Percentiles rank a stretch among this genome's conserved stretches.
phyloP scores from a whole-genome alignment of 495 filamentous ascomycete genomes.

The Staphylotrichum tortipilum region DNA sequence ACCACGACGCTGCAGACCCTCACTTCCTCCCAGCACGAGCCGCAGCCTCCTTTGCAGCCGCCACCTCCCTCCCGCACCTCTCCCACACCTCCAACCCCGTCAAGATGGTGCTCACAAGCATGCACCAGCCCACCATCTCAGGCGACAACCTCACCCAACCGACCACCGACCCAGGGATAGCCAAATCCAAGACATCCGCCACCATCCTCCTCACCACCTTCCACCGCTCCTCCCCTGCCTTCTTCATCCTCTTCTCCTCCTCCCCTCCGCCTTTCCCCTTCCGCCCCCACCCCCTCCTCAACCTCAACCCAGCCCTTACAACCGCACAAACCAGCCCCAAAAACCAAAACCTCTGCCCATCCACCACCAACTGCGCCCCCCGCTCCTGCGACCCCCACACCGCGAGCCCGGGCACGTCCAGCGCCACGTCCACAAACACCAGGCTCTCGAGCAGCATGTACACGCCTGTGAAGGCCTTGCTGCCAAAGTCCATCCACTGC shows the following conservation, averaged over 20 bases:
- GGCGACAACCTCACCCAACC: conserved; percentile 45
- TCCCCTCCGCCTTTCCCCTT: not conserved
- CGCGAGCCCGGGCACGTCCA: conserved; percentile 41
- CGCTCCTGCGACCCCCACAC: conserved; percentile 22
- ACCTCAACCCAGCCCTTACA: conserved; percentile 11
- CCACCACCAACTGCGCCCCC: conserved; percentile 27
- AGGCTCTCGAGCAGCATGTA: conserved; percentile 40
- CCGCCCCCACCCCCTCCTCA: not conserved
- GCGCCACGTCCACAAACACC: conserved; percentile 29
- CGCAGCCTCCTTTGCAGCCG: not conserved
- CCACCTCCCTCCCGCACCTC: conserved; percentile 31
- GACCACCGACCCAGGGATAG: conserved; percentile 45
- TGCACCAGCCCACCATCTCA: conserved; percentile 40
- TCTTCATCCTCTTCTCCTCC: not conserved
- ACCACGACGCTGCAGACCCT: too few relatives aligned
- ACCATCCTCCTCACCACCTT: conserved; percentile 32
- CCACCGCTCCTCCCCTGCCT: conserved; percentile 3
- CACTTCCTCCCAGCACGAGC: not conserved
- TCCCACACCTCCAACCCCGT: conserved; percentile 53
- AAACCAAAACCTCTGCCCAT: conserved; percentile 60
- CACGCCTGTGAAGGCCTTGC: conserved; percentile 37
- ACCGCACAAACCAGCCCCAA: conserved; percentile 40
- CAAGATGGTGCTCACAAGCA: conserved; percentile 51
- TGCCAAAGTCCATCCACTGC: conserved; percentile 30
- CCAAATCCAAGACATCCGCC: conserved; percentile 48